These are phyloP conservation scores for Chloroidium sp. DNA, from an alignment of 163 green algal species.

Conservation along the genomic window DNA sequence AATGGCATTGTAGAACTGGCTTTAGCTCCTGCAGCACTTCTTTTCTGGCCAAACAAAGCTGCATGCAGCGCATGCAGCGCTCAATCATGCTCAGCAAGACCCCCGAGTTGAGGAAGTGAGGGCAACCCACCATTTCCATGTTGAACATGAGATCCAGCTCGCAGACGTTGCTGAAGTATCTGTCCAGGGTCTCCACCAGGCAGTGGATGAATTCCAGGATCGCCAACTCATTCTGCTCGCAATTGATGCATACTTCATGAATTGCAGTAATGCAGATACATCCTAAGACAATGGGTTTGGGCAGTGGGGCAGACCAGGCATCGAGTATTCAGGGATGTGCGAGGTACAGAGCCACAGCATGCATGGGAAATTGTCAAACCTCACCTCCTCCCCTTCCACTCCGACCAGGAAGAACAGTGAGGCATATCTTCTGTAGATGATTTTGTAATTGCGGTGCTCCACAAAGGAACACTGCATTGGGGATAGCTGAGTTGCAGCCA, in stretches of 20 bases:
- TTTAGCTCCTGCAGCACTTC: neutral
- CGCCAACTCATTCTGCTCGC: conserved; percentile 90
- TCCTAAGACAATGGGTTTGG: too few species aligned
- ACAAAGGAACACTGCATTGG: conserved; percentile 88
- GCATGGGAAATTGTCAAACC: neutral
- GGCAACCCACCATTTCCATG: conserved; percentile 81
- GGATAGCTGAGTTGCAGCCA: neutral
- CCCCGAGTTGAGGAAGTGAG: neutral
- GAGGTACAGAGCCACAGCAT: neutral
- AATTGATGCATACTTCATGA: neutral
- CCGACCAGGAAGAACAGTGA: conserved; percentile 98
- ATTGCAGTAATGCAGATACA: too few species aligned
- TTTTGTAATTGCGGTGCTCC: conserved; percentile 87
- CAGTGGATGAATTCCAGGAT: conserved; percentile 96
- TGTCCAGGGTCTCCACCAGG: conserved; percentile 95
- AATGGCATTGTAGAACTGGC: too few species aligned
- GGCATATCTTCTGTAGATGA: conserved; percentile 95
- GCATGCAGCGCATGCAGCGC: neutral
- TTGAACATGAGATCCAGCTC: conserved; percentile 99
- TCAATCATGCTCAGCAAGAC: too few species aligned
- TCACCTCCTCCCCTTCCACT: conserved; percentile 91
- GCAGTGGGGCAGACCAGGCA: too few species aligned
- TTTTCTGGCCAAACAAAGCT: neutral
- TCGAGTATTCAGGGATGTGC: too few species aligned
- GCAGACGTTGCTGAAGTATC: conserved; percentile 95